Evolutionary conservation across 495 filamentous ascomycete genomes (phyloP).

Genomic region (Penicillium pulvis): DNA sequence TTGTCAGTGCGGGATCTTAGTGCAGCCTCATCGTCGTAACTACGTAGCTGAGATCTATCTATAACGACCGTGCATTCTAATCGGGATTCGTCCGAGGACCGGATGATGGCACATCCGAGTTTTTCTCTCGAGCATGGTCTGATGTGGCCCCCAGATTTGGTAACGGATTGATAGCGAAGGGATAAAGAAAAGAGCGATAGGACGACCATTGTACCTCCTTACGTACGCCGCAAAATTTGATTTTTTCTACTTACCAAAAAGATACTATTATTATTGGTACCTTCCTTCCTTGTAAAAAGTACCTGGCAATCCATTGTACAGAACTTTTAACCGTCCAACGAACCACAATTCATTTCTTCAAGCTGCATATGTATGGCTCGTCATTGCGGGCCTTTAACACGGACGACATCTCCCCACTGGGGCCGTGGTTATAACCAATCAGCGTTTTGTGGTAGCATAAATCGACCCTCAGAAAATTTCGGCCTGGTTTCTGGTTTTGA

Average conservation of each 20-base stretch:
- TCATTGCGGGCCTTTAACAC: not conserved
- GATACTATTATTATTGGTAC: not conserved
- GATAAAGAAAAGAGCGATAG: not conserved
- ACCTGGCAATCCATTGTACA: too few species aligned
- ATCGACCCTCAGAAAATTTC: not conserved
- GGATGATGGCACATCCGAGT: not conserved
- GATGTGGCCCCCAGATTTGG: not conserved
- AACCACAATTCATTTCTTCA: not conserved
- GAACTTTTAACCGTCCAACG: not conserved
- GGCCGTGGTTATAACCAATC: not conserved
- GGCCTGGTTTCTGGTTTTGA: not conserved
- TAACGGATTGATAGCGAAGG: not conserved
- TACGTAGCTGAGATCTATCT: not conserved
- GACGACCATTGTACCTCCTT: not conserved
- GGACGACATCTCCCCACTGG: not conserved
- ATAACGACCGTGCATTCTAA: not conserved
- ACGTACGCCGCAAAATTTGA: not conserved
- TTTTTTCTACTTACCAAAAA: not conserved
- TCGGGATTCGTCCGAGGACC: not conserved
- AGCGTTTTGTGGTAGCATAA: not conserved
- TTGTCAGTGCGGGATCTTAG: not conserved
- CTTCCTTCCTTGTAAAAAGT: not conserved
- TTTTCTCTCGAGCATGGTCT: not conserved
- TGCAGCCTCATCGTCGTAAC: not conserved
- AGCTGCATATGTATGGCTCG: not conserved